Evolutionary conservation across 1,139 yeast genomes (phyloP).

Genomic region (Taphrina pruni): DNA sequence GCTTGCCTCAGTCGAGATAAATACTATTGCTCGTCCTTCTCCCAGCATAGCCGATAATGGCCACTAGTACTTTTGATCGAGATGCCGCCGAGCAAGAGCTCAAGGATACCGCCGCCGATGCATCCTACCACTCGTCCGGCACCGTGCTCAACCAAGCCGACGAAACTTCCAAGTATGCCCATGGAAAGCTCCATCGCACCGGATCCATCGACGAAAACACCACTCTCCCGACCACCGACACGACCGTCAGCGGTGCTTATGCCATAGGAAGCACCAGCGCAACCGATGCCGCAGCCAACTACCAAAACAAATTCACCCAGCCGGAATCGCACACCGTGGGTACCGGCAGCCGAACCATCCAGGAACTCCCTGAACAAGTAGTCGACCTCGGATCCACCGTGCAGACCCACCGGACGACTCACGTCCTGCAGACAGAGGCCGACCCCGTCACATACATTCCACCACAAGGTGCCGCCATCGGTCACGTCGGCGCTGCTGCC

Average conservation of each 20-base stretch:
- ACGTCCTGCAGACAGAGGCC: constrained; percentile 13
- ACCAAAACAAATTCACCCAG: constrained; percentile 18
- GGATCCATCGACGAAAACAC: constrained; percentile 23
- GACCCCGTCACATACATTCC: constrained; percentile 21
- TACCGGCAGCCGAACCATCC: constrained; percentile 17
- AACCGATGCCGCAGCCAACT: neutral
- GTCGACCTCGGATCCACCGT: constrained; percentile 21
- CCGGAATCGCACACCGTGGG: constrained; percentile 25
- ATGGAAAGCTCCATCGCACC: constrained; percentile 24
- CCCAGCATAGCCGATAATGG: neutral
- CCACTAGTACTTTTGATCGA: constrained; percentile 2
- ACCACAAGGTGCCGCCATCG: constrained; percentile 16
- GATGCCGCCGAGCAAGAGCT: constrained; percentile 20
- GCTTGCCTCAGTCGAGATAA: too few species aligned
- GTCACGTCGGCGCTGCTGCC: neutral
- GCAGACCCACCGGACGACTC: constrained; percentile 16
- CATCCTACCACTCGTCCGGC: constrained; percentile 28
- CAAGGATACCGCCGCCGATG: constrained; percentile 26
- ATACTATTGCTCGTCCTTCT: neutral
- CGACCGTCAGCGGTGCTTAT: constrained; percentile 19
- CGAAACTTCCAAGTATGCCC: constrained; percentile 17
- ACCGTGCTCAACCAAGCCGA: constrained; percentile 21
- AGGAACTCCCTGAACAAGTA: constrained; percentile 16
- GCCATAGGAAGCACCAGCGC: constrained; percentile 8
- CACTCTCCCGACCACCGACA: constrained; percentile 19